These are phyloP conservation scores for Gnomoniopsis sp. DNA, from an alignment of 2,329 filamentous ascomycete genomes.

Conservation along the genomic window DNA sequence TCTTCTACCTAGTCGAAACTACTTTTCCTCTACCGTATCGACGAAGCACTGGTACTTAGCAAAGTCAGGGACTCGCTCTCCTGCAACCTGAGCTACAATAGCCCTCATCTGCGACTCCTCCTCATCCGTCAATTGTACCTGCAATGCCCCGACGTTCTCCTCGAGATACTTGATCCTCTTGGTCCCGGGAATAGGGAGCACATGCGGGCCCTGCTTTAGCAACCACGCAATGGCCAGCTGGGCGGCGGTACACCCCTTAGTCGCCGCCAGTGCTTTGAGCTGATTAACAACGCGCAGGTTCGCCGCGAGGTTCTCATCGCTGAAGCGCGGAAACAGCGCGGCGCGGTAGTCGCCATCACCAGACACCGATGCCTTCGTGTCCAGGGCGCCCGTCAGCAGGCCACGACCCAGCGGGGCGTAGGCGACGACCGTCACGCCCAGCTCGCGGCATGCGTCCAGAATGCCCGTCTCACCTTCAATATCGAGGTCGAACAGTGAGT, in stretches of 20 bases:
- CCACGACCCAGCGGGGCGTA: conserved; percentile 60
- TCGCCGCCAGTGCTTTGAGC: conserved; percentile 45
- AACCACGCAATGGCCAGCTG: conserved; percentile 63
- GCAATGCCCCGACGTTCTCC: conserved; percentile 35
- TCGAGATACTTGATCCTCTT: conserved; percentile 42
- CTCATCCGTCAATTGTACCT: conserved; percentile 28
- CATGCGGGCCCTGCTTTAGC: conserved; percentile 47
- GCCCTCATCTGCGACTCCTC: conserved; percentile 22
- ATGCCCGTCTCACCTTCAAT: conserved; percentile 51
- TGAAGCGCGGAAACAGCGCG: conserved; percentile 41
- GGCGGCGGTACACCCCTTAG: conserved; percentile 50
- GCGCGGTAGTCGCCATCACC: conserved; percentile 51
- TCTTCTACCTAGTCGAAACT: no score
- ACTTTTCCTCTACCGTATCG: no score
- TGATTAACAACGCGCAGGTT: conserved; percentile 51
- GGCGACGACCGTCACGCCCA: conserved; percentile 53
- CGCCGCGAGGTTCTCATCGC: conserved; percentile 47
- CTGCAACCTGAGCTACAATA: no score
- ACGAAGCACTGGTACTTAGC: no score
- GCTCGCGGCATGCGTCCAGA: conserved; percentile 49
- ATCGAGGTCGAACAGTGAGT: conserved; percentile 49
- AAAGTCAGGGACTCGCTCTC: no score
- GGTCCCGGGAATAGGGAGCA: conserved; percentile 54
- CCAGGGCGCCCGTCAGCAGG: conserved; percentile 50
- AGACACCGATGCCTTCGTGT: conserved; percentile 35